Evolutionary conservation across 1,284 basidiomycete genomes (phyloP), one percentile per base, ranked within the genome.

Genomic region (Tilletia horrida): DNA sequence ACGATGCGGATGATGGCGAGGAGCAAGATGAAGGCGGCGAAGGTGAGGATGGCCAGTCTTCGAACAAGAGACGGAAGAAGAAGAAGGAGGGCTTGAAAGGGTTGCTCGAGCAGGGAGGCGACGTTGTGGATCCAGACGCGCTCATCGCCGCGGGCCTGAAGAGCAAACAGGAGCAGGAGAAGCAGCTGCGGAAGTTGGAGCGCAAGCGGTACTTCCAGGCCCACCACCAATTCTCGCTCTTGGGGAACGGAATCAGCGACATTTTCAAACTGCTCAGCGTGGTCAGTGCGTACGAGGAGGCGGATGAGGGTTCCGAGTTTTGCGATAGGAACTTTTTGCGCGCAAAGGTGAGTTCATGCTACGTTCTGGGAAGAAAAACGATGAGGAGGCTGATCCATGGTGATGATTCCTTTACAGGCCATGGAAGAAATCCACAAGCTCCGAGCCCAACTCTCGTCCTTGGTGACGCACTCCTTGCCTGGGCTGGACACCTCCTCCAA

Each of bases 401-500:
- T 43, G 7, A 23, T 16, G 8, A 21, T 7, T 8, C 27, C 35
- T 21, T 18, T 48, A 42, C 18, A 68, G 92, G 92, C 93, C 0
- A 98, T 99, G 94, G 91, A 97, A 83, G 96, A 99, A 84, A 96
- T 97, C 50, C 94, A 95, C 83, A 97, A 98, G 82, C 86, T 99
- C n/a, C 88, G 94, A 47, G 86, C 88, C 0, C 96, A 91, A 87
- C 75, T 88, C 85, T 73, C 75, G 59, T 68, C 67, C 21, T 62
- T 81, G 27, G 75, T 81, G 40, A 61, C 68, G 2, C 69, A 74
- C 2, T 61, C 71, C 11, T 66, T 75, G 18, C 66, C 70, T 29
- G 55, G 63, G 14, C 66, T 81, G 3, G 68, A 75, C 35, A 73
- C 77, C 6, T 59, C 68, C 31, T 35, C 55, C 11, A 18, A 31